phyloP scores from a whole-genome alignment of 805 yeast species.

The Lipomyces chichibuensis region DNA sequence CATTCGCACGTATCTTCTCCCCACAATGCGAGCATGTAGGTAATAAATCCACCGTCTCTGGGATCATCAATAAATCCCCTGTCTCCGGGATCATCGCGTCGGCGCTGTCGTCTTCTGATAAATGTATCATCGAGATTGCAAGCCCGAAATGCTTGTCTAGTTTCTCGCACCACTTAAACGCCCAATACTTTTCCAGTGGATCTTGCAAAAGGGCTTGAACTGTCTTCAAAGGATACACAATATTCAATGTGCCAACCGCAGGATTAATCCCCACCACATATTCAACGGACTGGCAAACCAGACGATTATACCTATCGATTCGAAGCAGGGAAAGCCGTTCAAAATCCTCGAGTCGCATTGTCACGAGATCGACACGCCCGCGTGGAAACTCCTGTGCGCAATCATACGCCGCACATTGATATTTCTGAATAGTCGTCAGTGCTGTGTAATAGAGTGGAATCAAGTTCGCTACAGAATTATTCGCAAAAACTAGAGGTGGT shows the following conservation, averaged over 20 bases:
- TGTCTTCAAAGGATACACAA: slow-evolving; percentile 1
- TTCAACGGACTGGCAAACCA: slow-evolving; percentile 7
- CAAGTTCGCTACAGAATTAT: background rate
- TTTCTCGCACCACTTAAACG: background rate
- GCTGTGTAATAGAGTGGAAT: slow-evolving; percentile 5
- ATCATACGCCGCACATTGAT: background rate
- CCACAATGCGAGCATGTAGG: slow-evolving; percentile 7
- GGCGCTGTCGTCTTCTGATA: background rate
- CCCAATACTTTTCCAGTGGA: slow-evolving; percentile 8
- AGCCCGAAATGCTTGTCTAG: slow-evolving; percentile 5
- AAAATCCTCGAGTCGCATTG: background rate
- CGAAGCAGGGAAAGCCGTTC: background rate
- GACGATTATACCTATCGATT: background rate
- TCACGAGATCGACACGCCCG: background rate
- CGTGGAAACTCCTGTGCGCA: slow-evolving; percentile 2
- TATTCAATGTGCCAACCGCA: background rate
- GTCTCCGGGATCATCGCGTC: background rate
- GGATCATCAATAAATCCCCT: background rate
- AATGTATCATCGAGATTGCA: background rate
- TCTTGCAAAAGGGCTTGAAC: background rate
- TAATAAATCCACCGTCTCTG: background rate
- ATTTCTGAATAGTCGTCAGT: background rate
- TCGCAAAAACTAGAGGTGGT: background rate
- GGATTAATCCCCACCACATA: background rate
- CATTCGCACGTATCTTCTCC: slow-evolving; percentile 1